Conservation (phyloP, 2,329 filamentous ascomycete genomes). For the Camptophora hylomeconis region DNA sequence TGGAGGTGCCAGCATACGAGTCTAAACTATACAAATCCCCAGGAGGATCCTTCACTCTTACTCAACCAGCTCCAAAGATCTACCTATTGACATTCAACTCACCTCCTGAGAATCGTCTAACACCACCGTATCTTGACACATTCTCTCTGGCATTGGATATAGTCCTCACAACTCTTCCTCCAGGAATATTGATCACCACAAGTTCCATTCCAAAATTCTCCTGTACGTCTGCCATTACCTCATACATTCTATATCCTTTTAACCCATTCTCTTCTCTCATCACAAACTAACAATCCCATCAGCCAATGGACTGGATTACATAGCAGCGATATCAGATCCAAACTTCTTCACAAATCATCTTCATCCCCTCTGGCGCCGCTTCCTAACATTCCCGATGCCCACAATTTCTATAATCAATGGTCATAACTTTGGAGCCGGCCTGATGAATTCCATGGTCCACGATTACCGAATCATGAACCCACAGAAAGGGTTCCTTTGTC, state of each 20-base stretch:
- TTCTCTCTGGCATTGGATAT: conserved; percentile 62
- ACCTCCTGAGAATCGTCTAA: conserved; percentile 64
- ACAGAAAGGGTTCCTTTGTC: conserved; percentile 56
- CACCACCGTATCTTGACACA: conserved; percentile 52
- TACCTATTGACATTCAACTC: conserved; percentile 63
- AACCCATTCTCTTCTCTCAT: too few relatives aligned
- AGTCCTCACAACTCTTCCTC: conserved; percentile 52
- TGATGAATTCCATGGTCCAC: conserved; percentile 71
- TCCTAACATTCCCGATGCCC: conserved; percentile 67
- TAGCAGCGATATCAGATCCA: conserved; percentile 47
- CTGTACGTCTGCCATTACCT: too few relatives aligned
- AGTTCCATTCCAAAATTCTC: conserved; percentile 67
- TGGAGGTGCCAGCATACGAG: conserved; percentile 1
- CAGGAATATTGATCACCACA: conserved; percentile 67
- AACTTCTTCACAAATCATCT: conserved; percentile 49
- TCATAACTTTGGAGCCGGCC: conserved; percentile 68
- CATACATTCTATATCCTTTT: too few relatives aligned
- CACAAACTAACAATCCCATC: too few relatives aligned
- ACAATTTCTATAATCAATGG: conserved; percentile 69
- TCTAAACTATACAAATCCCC: conserved; percentile 1
- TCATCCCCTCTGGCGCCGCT: conserved; percentile 51
- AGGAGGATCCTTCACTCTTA: conserved; percentile 1
- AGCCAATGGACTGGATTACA: conserved; percentile 70
- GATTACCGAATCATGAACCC: conserved; percentile 71
- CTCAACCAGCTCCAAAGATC: conserved; percentile 36